These are phyloP conservation scores for Gaillardinia entomophila DNA, from an alignment of 805 yeast genomes.

Conservation along the genomic window DNA sequence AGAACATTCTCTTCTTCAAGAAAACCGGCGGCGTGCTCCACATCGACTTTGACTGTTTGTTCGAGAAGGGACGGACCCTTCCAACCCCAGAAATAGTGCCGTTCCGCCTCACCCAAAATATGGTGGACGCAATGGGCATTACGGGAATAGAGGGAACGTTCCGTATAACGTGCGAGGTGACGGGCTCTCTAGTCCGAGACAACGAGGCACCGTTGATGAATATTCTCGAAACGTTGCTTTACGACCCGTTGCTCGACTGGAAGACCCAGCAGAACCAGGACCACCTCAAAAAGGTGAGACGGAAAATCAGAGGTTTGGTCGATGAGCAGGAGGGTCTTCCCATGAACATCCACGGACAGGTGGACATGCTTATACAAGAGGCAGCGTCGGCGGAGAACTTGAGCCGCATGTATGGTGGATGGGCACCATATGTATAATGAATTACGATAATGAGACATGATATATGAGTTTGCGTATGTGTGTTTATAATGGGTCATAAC, in stretches of 20 bases:
- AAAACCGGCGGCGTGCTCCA: conserved; percentile 77
- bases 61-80: conserved; percentile 73
- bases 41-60: conserved; percentile 94
- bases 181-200: conserved; percentile 62
- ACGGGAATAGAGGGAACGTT: conserved; percentile 88
- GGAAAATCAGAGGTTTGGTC: conserved; percentile 81
- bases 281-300: conserved; percentile 65
- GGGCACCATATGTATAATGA: conserved; percentile 48
- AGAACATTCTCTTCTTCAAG: conserved; percentile 72
- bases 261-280: conserved; percentile 43
- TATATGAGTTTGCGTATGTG: too few species aligned
- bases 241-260: conserved; percentile 90
- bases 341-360: conserved; percentile 88
- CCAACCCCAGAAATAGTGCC: conserved; percentile 92
- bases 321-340: conserved; percentile 75
- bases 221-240: conserved; percentile 83
- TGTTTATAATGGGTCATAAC: too few species aligned
- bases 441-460: too few species aligned
- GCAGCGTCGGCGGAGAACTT: conserved; percentile 70
- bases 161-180: conserved; percentile 79
- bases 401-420: conserved; percentile 88
- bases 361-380: conserved; percentile 78
- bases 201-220: conserved; percentile 86
- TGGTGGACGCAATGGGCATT: conserved; percentile 86
- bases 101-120: conserved; percentile 81